Evolutionary conservation across 805 yeast genomes (phyloP), one percentile per base, ranked within the genome.

Genomic region (Cyberlindnera mrakii): DNA sequence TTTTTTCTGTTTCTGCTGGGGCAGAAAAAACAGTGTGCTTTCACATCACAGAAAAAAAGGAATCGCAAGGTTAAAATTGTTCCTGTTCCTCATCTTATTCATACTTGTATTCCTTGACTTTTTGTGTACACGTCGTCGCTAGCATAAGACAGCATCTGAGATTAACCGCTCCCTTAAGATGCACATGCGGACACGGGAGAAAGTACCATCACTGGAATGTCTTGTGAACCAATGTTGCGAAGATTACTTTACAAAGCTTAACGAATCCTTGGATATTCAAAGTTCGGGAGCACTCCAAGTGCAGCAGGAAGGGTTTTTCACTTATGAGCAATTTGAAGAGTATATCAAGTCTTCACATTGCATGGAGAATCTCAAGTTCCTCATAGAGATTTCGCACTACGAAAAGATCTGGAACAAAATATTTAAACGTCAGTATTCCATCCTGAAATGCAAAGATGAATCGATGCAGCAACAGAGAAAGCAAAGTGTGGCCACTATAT

Each of bases 311-410:
- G 20, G 19, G 14, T 15, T 44, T 40, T 52, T 44, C 40, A 29
- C 49, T 2, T 46, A 45, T 20, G 46, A 49, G 10, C 45, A 54
- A 30, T 73, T 74, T 51, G 55, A 58, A 40, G 50, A 58, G 14
- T 68, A 59, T 47, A 58, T 70, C n/a, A 44, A 35, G 14, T 54
- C 60, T n/a, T 57, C 65, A 30, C 77, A 74, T 47, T 68, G 74
- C 51, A 63, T 61, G 40, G 78, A 74, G 53, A 72, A 70, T 54
- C 59, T 74, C 33, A 54, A 62, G 35, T 74, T 74, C 46, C 54
- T 74, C 27, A 62, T 72, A 5, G 71, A 69, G 43, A 70, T 72
- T 15, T 71, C 55, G 53, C 67, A 66, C 39, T 74, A 74, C 53
- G 77, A 74, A 48, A 62, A 66, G 53, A 62, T 61, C 41, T 70